Percentiles rank a stretch among this genome's conserved stretches.
phyloP scores from a whole-genome alignment of 257 asterid species.

The Scutellaria barbata region DNA sequence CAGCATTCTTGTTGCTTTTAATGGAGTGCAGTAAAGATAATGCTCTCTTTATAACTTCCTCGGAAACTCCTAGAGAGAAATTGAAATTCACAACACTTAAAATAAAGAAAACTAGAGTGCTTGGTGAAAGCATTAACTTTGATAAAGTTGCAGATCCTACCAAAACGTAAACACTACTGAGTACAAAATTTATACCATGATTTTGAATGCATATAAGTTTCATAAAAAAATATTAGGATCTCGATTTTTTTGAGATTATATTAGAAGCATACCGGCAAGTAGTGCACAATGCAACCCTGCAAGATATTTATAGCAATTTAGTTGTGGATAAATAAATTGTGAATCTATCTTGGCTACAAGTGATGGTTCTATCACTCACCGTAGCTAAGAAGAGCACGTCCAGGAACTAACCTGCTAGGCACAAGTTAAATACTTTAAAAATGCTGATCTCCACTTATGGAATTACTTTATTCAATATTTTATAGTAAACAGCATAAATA shows the following conservation, averaged over 20 bases:
- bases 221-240: constrained; percentile 5
- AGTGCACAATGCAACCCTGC: constrained; percentile 95
- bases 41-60: constrained; percentile 78
- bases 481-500: constrained; percentile 35
- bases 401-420: constrained; percentile 77
- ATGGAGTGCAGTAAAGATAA: constrained; percentile 58
- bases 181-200: neutral
- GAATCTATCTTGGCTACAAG: constrained; percentile 19
- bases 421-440: constrained; percentile 33
- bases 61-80: constrained; percentile 62
- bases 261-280: constrained; percentile 73
- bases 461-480: constrained; percentile 2
- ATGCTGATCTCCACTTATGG: constrained; percentile 19
- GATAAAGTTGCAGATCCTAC: constrained; percentile 15
- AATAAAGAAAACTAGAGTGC: constrained; percentile 5
- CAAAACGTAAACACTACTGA: neutral
- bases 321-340: constrained; percentile 17
- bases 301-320: constrained; percentile 40
- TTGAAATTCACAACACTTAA: constrained; percentile 27
- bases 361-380: constrained; percentile 57
- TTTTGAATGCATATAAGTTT: constrained; percentile 23
- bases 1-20: constrained; percentile 54
- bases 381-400: constrained; percentile 86
- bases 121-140: neutral
- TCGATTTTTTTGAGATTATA: neutral